phyloP scores from a whole-genome alignment of 73 alveolate genomes.

The Breviolum minutum region DNA sequence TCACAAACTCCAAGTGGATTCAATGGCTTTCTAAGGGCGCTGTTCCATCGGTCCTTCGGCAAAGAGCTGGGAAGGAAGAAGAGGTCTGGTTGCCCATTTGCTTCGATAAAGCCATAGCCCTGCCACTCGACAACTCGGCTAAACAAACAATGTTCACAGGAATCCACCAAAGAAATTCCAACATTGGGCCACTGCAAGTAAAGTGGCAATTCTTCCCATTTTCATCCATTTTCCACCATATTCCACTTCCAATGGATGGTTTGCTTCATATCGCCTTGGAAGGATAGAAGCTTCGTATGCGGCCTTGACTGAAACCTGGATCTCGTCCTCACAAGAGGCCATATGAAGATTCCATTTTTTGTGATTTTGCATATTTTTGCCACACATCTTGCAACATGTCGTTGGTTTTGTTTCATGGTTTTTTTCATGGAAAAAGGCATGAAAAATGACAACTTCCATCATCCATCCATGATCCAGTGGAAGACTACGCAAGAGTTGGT shows the following conservation, averaged over 20 bases:
- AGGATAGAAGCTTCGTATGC: slow-evolving; percentile 74
- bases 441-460: neutral
- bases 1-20: too few relatives aligned
- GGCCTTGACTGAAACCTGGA: slow-evolving; percentile 20
- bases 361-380: too few relatives aligned
- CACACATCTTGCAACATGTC: too few relatives aligned
- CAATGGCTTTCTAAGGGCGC: too few relatives aligned
- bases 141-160: too few relatives aligned
- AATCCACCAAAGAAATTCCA: too few relatives aligned
- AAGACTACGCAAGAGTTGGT: too few relatives aligned
- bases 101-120: slow-evolving; percentile 95
- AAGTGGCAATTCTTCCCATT: too few relatives aligned
- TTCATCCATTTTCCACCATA: too few relatives aligned
- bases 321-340: neutral
- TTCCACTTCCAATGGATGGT: too few relatives aligned
- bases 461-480: too few relatives aligned
- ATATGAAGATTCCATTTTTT: neutral
- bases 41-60: slow-evolving; percentile 23
- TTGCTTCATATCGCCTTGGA: slow-evolving; percentile 4
- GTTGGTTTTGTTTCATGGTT: neutral
- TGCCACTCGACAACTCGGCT: neutral
- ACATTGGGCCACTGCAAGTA: too few relatives aligned
- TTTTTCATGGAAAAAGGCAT: neutral
- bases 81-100: slow-evolving; percentile 45
- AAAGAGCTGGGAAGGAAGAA: slow-evolving; percentile 83